phyloP scores from a whole-genome alignment of 192 early-diverging fungal species.

The Fimicolochytrium jonesii region DNA sequence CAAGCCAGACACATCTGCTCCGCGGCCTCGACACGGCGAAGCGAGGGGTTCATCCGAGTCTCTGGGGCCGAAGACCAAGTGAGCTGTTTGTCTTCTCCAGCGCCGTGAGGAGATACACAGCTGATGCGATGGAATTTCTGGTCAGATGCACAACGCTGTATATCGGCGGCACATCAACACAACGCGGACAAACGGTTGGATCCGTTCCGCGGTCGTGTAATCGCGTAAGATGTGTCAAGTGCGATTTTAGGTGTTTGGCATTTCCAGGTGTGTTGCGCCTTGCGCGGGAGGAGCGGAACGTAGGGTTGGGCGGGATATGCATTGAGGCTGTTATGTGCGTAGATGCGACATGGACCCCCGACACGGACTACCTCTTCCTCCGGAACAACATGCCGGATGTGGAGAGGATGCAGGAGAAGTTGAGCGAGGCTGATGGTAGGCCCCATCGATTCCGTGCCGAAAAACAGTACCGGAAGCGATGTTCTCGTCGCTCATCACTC shows the following conservation, averaged over 20 bases:
- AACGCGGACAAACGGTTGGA: slow-evolving; percentile 7
- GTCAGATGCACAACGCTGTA: slow-evolving; percentile 23
- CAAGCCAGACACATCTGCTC: too few species aligned
- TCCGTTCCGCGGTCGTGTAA: slow-evolving; percentile 7
- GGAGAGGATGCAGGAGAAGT: slow-evolving; percentile 10
- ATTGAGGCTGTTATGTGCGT: neutral
- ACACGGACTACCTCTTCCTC: slow-evolving; percentile 27
- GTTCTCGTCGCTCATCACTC: too few species aligned
- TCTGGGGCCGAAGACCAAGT: too few species aligned
- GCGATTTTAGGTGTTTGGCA: slow-evolving; percentile 18
- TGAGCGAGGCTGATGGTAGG: too few species aligned
- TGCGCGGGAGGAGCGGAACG: neutral
- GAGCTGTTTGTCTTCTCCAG: too few species aligned
- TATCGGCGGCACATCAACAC: slow-evolving; percentile 12
- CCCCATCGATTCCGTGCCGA: too few species aligned
- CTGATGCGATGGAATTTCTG: too few species aligned
- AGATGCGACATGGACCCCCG: slow-evolving; percentile 15
- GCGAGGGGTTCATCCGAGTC: too few species aligned
- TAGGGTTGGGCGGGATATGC: too few species aligned
- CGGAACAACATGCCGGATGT: slow-evolving; percentile 29
- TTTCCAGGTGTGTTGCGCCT: slow-evolving; percentile 5
- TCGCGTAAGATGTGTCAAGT: slow-evolving; percentile 12
- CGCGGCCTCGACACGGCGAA: too few species aligned
- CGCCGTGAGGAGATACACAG: too few species aligned
- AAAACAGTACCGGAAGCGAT: too few species aligned